Conservation (phyloP, 2,329 filamentous ascomycete species). For the Ophiostoma australiae region DNA sequence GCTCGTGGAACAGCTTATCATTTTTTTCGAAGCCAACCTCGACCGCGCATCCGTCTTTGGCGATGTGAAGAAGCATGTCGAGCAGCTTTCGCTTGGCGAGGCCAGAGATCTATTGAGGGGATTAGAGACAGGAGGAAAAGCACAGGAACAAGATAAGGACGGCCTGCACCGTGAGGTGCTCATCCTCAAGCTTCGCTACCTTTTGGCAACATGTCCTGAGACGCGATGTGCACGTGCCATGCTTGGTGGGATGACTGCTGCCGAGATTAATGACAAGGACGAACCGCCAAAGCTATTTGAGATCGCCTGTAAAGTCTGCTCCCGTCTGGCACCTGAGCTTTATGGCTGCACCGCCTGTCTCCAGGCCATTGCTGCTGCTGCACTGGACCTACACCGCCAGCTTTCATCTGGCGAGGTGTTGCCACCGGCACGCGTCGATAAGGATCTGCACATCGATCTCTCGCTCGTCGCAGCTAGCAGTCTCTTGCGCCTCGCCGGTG, state of each 20-base stretch:
- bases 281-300: neutral
- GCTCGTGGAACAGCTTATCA: constrained; percentile 34
- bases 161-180: constrained; percentile 30
- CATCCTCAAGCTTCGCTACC: constrained; percentile 42
- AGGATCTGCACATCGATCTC: constrained; percentile 35
- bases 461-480: constrained; percentile 33
- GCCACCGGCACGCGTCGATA: constrained; percentile 29
- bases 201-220: constrained; percentile 40
- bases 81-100: constrained; percentile 40
- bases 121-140: neutral
- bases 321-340: neutral
- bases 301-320: constrained; percentile 29
- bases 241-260: neutral
- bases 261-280: neutral
- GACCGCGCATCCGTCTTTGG: constrained; percentile 39
- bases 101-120: constrained; percentile 38
- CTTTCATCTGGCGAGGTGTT: constrained; percentile 26
- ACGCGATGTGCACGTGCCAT: constrained; percentile 26
- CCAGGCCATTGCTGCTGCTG: constrained; percentile 27
- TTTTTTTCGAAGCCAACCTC: constrained; percentile 35
- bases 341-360: constrained; percentile 26
- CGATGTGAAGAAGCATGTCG: constrained; percentile 44
- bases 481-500: constrained; percentile 33
- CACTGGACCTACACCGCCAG: constrained; percentile 27
- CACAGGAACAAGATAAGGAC: neutral